Evolutionary conservation across 2,329 filamentous ascomycete genomes (phyloP).

Genomic region (Emmonsiellopsis sp.): DNA sequence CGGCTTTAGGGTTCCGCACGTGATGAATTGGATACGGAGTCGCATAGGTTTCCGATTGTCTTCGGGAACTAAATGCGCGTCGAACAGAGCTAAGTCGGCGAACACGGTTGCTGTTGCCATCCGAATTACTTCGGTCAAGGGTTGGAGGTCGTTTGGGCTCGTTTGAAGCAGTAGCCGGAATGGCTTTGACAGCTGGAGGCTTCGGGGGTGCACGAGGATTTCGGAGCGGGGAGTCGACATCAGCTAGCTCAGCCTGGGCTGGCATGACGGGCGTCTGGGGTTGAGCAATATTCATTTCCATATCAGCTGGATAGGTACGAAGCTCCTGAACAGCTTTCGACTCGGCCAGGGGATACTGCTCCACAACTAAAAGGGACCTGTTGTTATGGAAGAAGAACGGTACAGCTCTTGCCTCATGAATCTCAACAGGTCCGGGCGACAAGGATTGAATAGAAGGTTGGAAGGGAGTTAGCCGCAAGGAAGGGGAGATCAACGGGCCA

Average conservation of each 20-base stretch:
- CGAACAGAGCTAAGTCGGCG: constrained; percentile 29
- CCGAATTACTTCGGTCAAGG: constrained; percentile 10
- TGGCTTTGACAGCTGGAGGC: constrained; percentile 47
- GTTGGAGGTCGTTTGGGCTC: constrained; percentile 35
- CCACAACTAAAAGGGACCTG: constrained; percentile 53
- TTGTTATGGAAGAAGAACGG: constrained; percentile 56
- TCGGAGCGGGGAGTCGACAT: constrained; percentile 48
- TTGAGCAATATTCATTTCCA: constrained; percentile 5
- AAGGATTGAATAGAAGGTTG: constrained; percentile 37
- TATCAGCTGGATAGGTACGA: constrained; percentile 12
- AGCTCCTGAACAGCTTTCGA: constrained; percentile 21
- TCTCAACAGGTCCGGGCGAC: constrained; percentile 45
- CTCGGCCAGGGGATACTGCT: constrained; percentile 34
- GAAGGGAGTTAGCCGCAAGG: constrained; percentile 14
- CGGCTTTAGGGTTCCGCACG: constrained; percentile 33
- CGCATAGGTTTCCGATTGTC: constrained; percentile 24
- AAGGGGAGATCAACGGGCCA: background rate
- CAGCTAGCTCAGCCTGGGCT: constrained; percentile 7
- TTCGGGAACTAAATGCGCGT: constrained; percentile 27
- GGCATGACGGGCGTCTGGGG: constrained; percentile 20
- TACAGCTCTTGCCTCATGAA: constrained; percentile 52
- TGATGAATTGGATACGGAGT: constrained; percentile 19
- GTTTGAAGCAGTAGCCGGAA: constrained; percentile 42
- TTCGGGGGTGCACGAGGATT: constrained; percentile 50
- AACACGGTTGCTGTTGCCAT: constrained; percentile 13